Conservation (phyloP, 1,284 basidiomycete species). For the Ustilago hordei region DNA sequence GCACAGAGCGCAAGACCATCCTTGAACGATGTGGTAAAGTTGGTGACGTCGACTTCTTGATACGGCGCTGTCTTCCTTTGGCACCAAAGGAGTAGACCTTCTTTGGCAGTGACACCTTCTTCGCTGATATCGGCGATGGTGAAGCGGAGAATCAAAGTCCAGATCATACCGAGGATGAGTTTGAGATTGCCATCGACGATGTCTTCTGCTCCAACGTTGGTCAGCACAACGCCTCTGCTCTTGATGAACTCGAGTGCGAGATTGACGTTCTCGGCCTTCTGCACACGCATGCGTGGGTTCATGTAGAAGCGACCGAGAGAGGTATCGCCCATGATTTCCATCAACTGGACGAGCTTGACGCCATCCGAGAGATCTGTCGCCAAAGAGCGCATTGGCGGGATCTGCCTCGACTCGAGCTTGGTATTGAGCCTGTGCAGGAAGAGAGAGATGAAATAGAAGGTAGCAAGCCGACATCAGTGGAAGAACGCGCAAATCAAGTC, state of each 20-base stretch:
- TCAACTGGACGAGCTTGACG: slow-evolving; percentile 83
- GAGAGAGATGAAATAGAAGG: background rate
- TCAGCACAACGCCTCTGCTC: slow-evolving; percentile 91
- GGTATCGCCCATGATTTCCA: slow-evolving; percentile 76
- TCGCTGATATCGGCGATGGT: slow-evolving; percentile 98
- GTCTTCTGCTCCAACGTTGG: slow-evolving; percentile 97
- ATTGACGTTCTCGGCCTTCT: slow-evolving; percentile 98
- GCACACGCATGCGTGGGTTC: slow-evolving; percentile 88
- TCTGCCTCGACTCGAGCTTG: slow-evolving; percentile 85
- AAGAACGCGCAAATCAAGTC: background rate
- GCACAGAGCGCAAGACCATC: slow-evolving; percentile 96
- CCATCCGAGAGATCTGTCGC: slow-evolving; percentile 93
- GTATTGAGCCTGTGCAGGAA: slow-evolving; percentile 84
- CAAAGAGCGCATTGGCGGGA: slow-evolving; percentile 90
- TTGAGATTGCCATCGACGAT: slow-evolving; percentile 98
- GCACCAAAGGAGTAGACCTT: slow-evolving; percentile 93
- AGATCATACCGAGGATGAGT: slow-evolving; percentile 98
- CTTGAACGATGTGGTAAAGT: slow-evolving; percentile 91
- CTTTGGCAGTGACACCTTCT: slow-evolving; percentile 95
- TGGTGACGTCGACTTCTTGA: slow-evolving; percentile 89
- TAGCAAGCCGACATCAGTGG: background rate
- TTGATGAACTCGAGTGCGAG: slow-evolving; percentile 95
- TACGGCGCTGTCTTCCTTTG: slow-evolving; percentile 94
- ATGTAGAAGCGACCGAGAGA: slow-evolving; percentile 91
- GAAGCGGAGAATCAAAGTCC: slow-evolving; percentile 89